Percentiles rank a stretch among this genome's conserved stretches.
phyloP scores from a whole-genome alignment of 306 rosid species.

The Medicago ruthenica region DNA sequence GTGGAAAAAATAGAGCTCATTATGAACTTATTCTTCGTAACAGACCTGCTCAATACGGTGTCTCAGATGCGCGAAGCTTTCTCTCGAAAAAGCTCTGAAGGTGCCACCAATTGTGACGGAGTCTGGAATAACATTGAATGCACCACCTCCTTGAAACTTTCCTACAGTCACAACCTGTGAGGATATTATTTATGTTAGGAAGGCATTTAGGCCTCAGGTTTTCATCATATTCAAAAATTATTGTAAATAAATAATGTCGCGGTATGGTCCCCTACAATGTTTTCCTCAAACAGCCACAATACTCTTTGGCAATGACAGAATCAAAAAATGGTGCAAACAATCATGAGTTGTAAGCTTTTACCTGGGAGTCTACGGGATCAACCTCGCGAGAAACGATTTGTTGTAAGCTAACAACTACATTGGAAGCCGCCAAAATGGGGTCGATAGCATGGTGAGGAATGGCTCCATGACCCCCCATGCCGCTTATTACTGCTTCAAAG shows the following conservation, averaged over 20 bases:
- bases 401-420: constrained; percentile 78
- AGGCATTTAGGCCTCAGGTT: constrained; percentile 6
- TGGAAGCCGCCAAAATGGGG: constrained; percentile 83
- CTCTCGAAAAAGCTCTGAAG: constrained; percentile 79
- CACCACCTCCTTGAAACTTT: constrained; percentile 91
- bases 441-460: constrained; percentile 52
- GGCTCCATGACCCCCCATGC: constrained; percentile 17
- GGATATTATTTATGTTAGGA: constrained; percentile 39
- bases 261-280: not conserved
- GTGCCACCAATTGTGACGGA: constrained; percentile 95
- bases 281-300: not conserved
- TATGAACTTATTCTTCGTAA: not conserved
- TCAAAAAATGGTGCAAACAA: constrained; percentile 13
- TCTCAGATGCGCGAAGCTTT: constrained; percentile 62
- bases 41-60: constrained; percentile 78
- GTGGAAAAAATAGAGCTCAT: not conserved
- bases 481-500: constrained; percentile 4
- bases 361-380: constrained; percentile 87
- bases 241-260: constrained; percentile 1
- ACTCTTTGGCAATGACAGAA: not conserved
- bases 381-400: constrained; percentile 86
- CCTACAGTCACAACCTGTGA: constrained; percentile 86
- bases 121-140: constrained; percentile 95
- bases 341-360: constrained; percentile 29
- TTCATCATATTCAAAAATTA: constrained; percentile 23